Percentiles rank a stretch among this genome's conserved stretches.
Evolutionary conservation across 495 filamentous ascomycete species (phyloP).

Genomic region (Friedmanniomyces simplex): DNA sequence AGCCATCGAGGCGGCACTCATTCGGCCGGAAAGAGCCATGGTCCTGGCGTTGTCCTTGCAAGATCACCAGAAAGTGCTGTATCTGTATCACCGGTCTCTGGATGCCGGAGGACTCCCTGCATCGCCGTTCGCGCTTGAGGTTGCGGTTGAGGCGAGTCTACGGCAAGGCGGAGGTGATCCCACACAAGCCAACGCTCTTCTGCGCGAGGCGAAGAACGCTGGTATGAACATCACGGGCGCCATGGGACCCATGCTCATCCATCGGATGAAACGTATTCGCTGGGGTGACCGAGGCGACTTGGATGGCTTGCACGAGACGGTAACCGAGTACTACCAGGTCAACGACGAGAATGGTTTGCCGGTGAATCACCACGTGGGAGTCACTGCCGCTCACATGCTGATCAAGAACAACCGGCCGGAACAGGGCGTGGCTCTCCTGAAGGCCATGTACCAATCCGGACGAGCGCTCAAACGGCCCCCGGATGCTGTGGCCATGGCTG

Average conservation of each 20-base stretch:
- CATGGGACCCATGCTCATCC: conserved; percentile 15
- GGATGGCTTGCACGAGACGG: background rate
- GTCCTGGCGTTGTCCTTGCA: conserved; percentile 5
- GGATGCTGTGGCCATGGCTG: conserved; percentile 17
- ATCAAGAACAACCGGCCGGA: background rate
- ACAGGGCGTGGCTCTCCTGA: conserved; percentile 13
- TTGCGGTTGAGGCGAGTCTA: conserved; percentile 19
- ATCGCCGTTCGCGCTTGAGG: conserved; percentile 9
- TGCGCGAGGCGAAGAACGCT: conserved; percentile 10
- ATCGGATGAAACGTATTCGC: background rate
- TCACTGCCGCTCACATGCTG: conserved; percentile 17
- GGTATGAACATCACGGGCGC: conserved; percentile 21
- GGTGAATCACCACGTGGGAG: conserved; percentile 15
- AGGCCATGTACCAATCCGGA: conserved; percentile 9
- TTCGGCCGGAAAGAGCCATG: conserved; percentile 13
- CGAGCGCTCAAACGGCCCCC: conserved; percentile 5
- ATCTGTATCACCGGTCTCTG: conserved; percentile 9
- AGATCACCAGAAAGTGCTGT: conserved; percentile 1
- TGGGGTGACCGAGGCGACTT: background rate
- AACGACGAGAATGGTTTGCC: conserved; percentile 13
- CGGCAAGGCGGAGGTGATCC: conserved; percentile 6
- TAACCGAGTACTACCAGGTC: conserved; percentile 20
- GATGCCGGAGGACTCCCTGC: conserved; percentile 11
- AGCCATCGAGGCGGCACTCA: background rate
- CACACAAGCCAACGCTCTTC: conserved; percentile 1